Base-by-base conservation (phyloP, 1,284 basidiomycete species). In the Pisolithus thermaeus region DNA sequence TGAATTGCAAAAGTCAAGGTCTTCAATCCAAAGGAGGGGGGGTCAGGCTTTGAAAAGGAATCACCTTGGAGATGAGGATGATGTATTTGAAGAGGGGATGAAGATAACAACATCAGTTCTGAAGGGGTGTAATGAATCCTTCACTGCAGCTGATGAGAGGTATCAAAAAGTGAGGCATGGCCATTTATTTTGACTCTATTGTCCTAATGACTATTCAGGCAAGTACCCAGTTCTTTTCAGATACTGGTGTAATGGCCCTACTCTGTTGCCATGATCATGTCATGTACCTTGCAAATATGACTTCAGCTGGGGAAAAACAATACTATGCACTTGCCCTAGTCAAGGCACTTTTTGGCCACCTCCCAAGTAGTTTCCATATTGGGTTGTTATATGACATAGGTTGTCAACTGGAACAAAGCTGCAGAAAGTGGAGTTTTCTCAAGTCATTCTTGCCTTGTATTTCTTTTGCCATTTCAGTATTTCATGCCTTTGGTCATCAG, bases 401-500 rank as follows among this genome's bases (percentile, higher is more conserved):
- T 1, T 62, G 61, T 47, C 55, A 60, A 37, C 40, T 61, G 18
- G 44, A 59, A 30, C 52, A 47, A 11, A 59, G 55, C 40, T 41
- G 25, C 28, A 30, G 28, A 30, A 53, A 42, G 25, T 48, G 42
- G 41, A 36, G 38, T 7, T 46, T 47, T 27, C 28, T 53, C 11
- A 27, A 54, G n/a, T 25, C 32, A 22, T 8, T 46, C n/a, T 27
- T 50, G 20, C 23, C 38, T 7, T 51, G 47, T 4, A 54, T 63
- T 16, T 32, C 43, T 4, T 62, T 59, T 30, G 56, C 45, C 4
- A 51, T 55, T 8, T 55, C 58, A 1, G 55, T 61, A 8, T 58
- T 63, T 41, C 61, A 63, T 48, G 56, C 60, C 2, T 63, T 59
- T 47, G 61, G 58, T 9, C 61, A 63, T 43, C 52, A 62, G 39